phyloP scores from a whole-genome alignment of 2,329 filamentous ascomycete genomes.

The Chrysosporium keratinophilum region DNA sequence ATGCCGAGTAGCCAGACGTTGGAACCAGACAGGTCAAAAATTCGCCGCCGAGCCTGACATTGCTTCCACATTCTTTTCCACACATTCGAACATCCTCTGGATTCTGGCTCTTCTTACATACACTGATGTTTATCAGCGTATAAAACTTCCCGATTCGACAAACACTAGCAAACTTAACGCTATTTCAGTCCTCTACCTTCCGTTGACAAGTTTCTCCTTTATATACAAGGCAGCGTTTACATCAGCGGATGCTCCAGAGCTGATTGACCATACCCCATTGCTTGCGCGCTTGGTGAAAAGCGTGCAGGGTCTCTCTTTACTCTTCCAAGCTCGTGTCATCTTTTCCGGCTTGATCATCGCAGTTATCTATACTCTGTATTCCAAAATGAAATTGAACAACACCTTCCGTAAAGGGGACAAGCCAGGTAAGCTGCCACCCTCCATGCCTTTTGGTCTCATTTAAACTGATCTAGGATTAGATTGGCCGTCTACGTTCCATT shows the following conservation, averaged over 20 bases:
- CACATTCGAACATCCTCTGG: slow-evolving; percentile 63
- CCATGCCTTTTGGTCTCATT: neutral
- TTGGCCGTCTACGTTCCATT: slow-evolving; percentile 43
- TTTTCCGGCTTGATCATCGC: slow-evolving; percentile 38
- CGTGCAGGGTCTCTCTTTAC: slow-evolving; percentile 35
- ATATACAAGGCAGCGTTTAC: slow-evolving; percentile 88
- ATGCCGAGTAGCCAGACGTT: slow-evolving; percentile 60
- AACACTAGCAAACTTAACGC: neutral
- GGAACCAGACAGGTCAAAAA: slow-evolving; percentile 98
- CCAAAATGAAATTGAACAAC: slow-evolving; percentile 10
- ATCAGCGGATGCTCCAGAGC: slow-evolving; percentile 74
- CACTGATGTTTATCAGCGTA: slow-evolving; percentile 43
- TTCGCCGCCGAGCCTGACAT: slow-evolving; percentile 85
- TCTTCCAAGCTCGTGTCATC: slow-evolving; percentile 43
- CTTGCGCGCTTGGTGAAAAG: slow-evolving; percentile 28
- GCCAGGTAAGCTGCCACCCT: neutral
- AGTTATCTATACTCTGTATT: slow-evolving; percentile 21
- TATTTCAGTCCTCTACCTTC: slow-evolving; percentile 12
- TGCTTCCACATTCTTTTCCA: slow-evolving; percentile 57
- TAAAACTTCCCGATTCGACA: slow-evolving; percentile 22
- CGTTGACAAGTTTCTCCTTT: slow-evolving; percentile 46
- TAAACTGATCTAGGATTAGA: slow-evolving; percentile 6
- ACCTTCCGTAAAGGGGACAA: neutral
- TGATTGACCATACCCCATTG: slow-evolving; percentile 42
- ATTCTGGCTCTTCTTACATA: slow-evolving; percentile 59